phyloP scores from a whole-genome alignment of 345 rosid genomes.

The Bruguiera gymnorhiza region DNA sequence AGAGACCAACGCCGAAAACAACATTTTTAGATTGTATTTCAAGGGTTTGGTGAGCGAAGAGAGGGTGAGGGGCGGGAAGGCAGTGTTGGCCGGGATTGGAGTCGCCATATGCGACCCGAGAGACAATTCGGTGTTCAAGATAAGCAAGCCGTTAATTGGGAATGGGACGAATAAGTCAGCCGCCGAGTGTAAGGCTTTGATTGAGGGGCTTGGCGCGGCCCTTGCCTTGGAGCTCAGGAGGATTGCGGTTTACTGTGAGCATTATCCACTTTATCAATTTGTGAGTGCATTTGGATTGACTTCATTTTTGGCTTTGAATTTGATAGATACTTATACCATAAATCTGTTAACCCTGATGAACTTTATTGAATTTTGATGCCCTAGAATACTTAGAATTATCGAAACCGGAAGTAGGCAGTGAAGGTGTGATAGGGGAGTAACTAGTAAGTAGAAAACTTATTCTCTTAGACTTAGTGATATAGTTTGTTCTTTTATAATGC shows the following conservation, averaged over 20 bases:
- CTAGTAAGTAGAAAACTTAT: no score
- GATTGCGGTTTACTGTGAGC: constrained; percentile 36
- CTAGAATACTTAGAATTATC: no score
- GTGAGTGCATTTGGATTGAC: constrained; percentile 35
- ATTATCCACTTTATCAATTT: constrained; percentile 40
- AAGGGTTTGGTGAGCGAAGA: constrained; percentile 50
- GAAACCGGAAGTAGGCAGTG: no score
- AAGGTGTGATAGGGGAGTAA: no score
- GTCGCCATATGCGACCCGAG: constrained; percentile 48
- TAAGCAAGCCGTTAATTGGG: constrained; percentile 29
- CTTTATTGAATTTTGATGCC: no score
- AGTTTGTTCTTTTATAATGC: neutral
- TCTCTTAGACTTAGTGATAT: no score
- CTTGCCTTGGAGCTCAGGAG: constrained; percentile 54
- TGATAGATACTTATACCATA: no score
- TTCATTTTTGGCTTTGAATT: no score
- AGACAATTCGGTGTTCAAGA: constrained; percentile 44
- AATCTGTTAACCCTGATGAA: no score
- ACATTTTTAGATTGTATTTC: constrained; percentile 27
- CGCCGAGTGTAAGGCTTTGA: constrained; percentile 51
- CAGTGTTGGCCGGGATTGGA: constrained; percentile 43
- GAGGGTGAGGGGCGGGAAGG: constrained; percentile 29
- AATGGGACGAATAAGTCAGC: constrained; percentile 28
- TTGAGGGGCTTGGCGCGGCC: constrained; percentile 67
- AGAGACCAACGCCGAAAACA: neutral